phyloP scores from a whole-genome alignment of 192 early-diverging fungal species.

The Entomortierella lignicola region DNA sequence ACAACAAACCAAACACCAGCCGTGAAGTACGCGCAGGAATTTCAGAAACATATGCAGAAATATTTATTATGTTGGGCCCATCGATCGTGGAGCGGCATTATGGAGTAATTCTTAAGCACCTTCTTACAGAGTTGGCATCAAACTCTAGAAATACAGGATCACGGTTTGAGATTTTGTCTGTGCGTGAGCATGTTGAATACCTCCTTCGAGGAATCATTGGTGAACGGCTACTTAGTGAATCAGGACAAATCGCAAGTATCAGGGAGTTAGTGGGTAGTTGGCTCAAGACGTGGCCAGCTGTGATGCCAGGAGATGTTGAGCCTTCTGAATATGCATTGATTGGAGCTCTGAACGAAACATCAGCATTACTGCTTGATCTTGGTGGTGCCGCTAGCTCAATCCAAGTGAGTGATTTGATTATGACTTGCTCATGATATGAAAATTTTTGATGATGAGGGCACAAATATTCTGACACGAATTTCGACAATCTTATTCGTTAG shows the following conservation, averaged over 20 bases:
- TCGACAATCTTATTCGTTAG: conserved; percentile 24
- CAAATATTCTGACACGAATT: too few species aligned
- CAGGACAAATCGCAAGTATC: conserved; percentile 78
- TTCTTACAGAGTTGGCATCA: conserved; percentile 70
- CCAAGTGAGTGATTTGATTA: conserved; percentile 51
- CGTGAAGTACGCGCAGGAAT: conserved; percentile 82
- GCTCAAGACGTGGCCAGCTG: conserved; percentile 68
- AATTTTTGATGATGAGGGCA: too few species aligned
- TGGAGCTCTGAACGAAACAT: conserved; percentile 79
- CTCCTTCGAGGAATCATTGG: conserved; percentile 83
- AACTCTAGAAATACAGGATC: conserved; percentile 62
- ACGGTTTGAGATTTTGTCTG: conserved; percentile 66
- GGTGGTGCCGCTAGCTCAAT: conserved; percentile 75
- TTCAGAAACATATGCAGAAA: conserved; percentile 79
- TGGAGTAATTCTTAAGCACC: conserved; percentile 70
- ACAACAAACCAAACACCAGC: conserved; percentile 68
- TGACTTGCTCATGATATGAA: not conserved
- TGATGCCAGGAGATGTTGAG: conserved; percentile 59
- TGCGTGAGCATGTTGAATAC: conserved; percentile 70
- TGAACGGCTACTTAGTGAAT: conserved; percentile 78
- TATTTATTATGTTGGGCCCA: conserved; percentile 79
- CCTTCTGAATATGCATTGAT: conserved; percentile 72
- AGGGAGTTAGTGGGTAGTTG: conserved; percentile 69
- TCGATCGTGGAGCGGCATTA: conserved; percentile 82
- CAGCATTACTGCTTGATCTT: conserved; percentile 77